Conservation (phyloP, 805 yeast species). For the Torulaspora microellipsoides region DNA sequence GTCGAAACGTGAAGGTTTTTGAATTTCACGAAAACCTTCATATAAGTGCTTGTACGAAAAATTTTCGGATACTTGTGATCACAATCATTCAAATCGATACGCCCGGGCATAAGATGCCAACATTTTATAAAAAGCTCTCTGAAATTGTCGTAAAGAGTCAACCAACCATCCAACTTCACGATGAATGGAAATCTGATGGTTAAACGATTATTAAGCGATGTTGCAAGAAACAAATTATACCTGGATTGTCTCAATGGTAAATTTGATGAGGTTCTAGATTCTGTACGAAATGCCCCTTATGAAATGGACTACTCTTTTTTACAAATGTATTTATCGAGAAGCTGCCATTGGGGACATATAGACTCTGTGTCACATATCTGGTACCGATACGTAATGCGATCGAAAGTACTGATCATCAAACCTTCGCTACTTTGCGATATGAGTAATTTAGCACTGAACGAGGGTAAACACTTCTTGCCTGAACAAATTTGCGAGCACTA, state of each 20-base stretch:
- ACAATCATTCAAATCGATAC: too few species aligned
- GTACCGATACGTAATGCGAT: constrained; percentile 27
- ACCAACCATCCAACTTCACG: too few species aligned
- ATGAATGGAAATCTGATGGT: constrained; percentile 4
- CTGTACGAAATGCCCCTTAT: constrained; percentile 13
- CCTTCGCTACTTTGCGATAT: constrained; percentile 26
- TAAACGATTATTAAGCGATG: constrained; percentile 13
- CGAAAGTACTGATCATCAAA: constrained; percentile 16
- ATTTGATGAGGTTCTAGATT: constrained; percentile 19
- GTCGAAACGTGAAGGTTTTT: too few species aligned
- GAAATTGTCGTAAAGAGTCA: too few species aligned
- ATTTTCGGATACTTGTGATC: too few species aligned
- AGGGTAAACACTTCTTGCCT: constrained; percentile 24
- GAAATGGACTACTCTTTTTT: constrained; percentile 26
- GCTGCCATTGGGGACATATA: constrained; percentile 29
- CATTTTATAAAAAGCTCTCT: too few species aligned
- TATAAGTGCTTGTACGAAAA: too few species aligned
- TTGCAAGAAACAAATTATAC: constrained; percentile 14
- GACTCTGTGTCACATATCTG: constrained; percentile 26
- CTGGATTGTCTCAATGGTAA: constrained; percentile 25
- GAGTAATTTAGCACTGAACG: constrained; percentile 24
- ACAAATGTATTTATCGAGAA: constrained; percentile 20
- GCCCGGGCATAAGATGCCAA: too few species aligned
- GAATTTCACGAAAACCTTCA: too few species aligned
- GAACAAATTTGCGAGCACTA: constrained; percentile 22